phyloP scores from a whole-genome alignment of 208 protist species.

The Trypanosomatidae sp. region DNA sequence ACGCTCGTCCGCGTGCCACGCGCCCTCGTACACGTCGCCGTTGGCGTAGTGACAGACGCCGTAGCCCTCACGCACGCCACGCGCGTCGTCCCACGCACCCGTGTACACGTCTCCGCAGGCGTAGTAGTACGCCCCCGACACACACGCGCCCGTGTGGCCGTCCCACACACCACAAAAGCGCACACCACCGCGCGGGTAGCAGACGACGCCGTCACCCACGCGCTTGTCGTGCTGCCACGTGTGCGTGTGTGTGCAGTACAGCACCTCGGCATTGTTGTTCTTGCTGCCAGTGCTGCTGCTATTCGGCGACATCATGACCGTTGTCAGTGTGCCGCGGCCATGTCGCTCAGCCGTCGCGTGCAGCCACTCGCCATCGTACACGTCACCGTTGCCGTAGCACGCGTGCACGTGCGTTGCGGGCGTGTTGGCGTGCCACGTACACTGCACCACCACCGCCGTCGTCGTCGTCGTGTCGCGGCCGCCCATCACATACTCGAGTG shows the following conservation, averaged over 20 bases:
- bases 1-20: conserved; percentile 51
- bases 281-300: conserved; percentile 11
- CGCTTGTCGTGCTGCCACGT: conserved; percentile 42
- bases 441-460: conserved; percentile 16
- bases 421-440: conserved; percentile 26
- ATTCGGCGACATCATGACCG: conserved; percentile 1
- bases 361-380: conserved; percentile 57
- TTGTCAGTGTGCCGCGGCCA: conserved; percentile 25
- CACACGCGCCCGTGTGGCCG: not conserved
- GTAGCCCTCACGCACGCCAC: conserved; percentile 36
- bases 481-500: conserved; percentile 16
- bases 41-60: conserved; percentile 62
- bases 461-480: not conserved
- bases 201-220: conserved; percentile 34
- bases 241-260: conserved; percentile 43
- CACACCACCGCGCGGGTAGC: conserved; percentile 38
- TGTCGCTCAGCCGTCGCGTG: conserved; percentile 36
- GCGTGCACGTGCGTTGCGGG: conserved; percentile 28
- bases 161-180: conserved; percentile 56
- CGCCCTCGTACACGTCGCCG: conserved; percentile 68
- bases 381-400: conserved; percentile 40
- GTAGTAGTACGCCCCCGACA: conserved; percentile 59
- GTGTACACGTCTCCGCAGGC: conserved; percentile 62
- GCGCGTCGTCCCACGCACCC: conserved; percentile 43
- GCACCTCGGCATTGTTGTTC: no score